Conservation (phyloP, 257 asterid genomes). For the Haberlea rhodopensis region DNA sequence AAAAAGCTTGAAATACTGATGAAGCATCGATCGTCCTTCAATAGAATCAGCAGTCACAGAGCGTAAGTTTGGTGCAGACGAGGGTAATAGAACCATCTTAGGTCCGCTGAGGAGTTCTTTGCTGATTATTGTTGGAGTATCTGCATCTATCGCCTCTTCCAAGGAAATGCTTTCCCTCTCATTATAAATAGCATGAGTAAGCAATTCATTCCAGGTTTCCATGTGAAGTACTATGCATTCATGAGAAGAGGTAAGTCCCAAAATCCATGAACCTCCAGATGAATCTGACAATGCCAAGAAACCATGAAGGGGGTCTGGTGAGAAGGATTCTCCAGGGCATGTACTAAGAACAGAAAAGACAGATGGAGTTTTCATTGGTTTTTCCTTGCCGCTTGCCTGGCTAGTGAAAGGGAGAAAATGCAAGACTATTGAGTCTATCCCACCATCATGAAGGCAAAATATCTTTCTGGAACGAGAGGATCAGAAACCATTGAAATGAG, state of each 20-base stretch:
- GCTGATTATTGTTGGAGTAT: slow-evolving; percentile 61
- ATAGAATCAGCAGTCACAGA: slow-evolving; percentile 77
- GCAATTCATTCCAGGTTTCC: slow-evolving; percentile 75
- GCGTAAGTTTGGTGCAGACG: slow-evolving; percentile 66
- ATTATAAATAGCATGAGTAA: slow-evolving; percentile 47
- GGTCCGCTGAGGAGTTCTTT: slow-evolving; percentile 86
- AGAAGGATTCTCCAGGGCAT: slow-evolving; percentile 56
- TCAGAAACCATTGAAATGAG: slow-evolving; percentile 55
- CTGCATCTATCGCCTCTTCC: slow-evolving; percentile 40
- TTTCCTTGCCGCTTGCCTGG: slow-evolving; percentile 53
- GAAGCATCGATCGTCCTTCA: slow-evolving; percentile 93
- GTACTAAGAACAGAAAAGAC: slow-evolving; percentile 70
- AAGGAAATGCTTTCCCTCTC: slow-evolving; percentile 26
- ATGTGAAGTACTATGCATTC: slow-evolving; percentile 79
- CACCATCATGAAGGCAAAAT: slow-evolving; percentile 78
- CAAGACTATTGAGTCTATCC: slow-evolving; percentile 75
- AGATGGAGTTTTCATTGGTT: slow-evolving; percentile 65
- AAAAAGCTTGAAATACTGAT: slow-evolving; percentile 81
- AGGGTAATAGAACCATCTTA: slow-evolving; percentile 64
- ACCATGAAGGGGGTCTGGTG: slow-evolving; percentile 61
- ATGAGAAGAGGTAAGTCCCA: slow-evolving; percentile 67
- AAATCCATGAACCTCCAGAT: slow-evolving; percentile 81
- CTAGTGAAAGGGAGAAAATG: slow-evolving; percentile 91
- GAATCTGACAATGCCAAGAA: slow-evolving; percentile 79
- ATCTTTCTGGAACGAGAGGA: slow-evolving; percentile 69